A percentile compares a stretch with the other conserved stretches of the same genome.
Conservation (phyloP, 148 eudicot species). For the Silene latifolia region DNA sequence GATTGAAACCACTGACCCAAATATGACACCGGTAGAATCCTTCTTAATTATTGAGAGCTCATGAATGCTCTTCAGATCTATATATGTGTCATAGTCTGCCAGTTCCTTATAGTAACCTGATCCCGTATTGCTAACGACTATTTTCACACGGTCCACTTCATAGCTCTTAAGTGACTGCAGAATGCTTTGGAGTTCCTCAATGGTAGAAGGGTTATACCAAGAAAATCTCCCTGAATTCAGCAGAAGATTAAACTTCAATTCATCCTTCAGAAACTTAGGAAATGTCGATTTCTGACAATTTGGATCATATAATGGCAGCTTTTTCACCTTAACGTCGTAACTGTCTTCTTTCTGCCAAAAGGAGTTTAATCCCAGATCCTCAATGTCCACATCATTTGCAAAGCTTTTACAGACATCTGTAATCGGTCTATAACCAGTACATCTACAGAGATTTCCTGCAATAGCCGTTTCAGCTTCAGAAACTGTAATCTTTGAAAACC, state of each 20-base stretch:
- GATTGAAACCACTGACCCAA: slow-evolving; percentile 82
- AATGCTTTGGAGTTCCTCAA: slow-evolving; percentile 56
- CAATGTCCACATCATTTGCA: slow-evolving; percentile 83
- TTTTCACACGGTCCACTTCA: slow-evolving; percentile 33
- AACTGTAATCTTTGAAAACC: slow-evolving; percentile 68
- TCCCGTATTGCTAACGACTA: slow-evolving; percentile 83
- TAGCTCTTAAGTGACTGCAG: slow-evolving; percentile 27
- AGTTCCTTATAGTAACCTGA: slow-evolving; percentile 81
- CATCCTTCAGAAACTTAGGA: slow-evolving; percentile 63
- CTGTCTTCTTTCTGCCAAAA: slow-evolving; percentile 69
- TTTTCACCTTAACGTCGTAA: slow-evolving; percentile 43
- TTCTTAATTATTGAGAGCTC: slow-evolving; percentile 54
- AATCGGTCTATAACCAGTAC: slow-evolving; percentile 94
- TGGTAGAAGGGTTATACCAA: slow-evolving; percentile 63
- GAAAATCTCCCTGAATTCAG: slow-evolving; percentile 47
- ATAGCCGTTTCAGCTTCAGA: slow-evolving; percentile 77
- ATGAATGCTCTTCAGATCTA: slow-evolving; percentile 66
- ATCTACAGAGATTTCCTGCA: slow-evolving; percentile 84
- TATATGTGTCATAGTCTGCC: slow-evolving; percentile 45
- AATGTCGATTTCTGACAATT: slow-evolving; percentile 39
- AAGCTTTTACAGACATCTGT: slow-evolving; percentile 95
- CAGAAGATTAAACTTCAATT: slow-evolving; percentile 28
- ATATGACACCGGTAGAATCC: slow-evolving; percentile 42
- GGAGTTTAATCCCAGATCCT: slow-evolving; percentile 78
- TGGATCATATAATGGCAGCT: slow-evolving; percentile 49